These are phyloP conservation scores for Ulota crispa DNA, from an alignment of 225 moss, liverwort and hornwort genomes.

Conservation along the genomic window DNA sequence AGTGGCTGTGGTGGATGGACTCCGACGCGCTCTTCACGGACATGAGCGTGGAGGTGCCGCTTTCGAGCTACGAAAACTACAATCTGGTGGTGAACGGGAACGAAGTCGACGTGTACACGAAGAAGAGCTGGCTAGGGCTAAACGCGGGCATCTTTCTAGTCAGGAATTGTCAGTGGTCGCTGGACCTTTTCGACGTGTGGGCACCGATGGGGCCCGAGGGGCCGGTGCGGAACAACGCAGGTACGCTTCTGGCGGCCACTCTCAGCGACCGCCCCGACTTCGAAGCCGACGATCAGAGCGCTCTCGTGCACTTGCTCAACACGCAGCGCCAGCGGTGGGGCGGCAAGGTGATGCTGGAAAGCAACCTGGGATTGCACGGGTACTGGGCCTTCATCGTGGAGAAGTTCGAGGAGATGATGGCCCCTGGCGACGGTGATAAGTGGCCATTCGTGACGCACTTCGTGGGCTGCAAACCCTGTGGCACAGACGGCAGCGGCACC, in stretches of 20 bases:
- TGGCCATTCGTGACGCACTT: constrained; percentile 61
- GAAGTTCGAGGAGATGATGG: constrained; percentile 41
- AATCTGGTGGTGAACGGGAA: constrained; percentile 40
- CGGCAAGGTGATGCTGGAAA: constrained; percentile 24
- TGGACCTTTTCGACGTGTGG: constrained; percentile 42
- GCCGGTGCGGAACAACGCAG: background rate
- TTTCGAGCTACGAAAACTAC: constrained; percentile 7
- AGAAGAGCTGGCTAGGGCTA: constrained; percentile 40
- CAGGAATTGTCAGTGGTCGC: constrained; percentile 50
- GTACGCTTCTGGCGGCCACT: background rate
- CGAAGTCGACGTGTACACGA: constrained; percentile 5
- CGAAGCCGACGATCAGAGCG: constrained; percentile 48
- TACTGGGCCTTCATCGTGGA: constrained; percentile 42
- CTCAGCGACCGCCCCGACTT: constrained; percentile 23
- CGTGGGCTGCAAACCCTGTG: constrained; percentile 51
- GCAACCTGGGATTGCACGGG: constrained; percentile 17
- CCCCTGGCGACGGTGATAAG: background rate
- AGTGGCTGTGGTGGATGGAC: constrained; percentile 65
- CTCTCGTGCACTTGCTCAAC: constrained; percentile 30
- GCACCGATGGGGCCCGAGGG: constrained; percentile 46
- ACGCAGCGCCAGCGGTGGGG: constrained; percentile 27
- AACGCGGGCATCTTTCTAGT: constrained; percentile 40
- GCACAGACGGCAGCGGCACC: background rate
- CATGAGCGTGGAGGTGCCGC: constrained; percentile 28
- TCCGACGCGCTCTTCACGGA: constrained; percentile 50